Evolutionary conservation across 2,329 filamentous ascomycete species (phyloP), one percentile per base, ranked within the genome.

Genomic region (Microsporum ferrugineum): DNA sequence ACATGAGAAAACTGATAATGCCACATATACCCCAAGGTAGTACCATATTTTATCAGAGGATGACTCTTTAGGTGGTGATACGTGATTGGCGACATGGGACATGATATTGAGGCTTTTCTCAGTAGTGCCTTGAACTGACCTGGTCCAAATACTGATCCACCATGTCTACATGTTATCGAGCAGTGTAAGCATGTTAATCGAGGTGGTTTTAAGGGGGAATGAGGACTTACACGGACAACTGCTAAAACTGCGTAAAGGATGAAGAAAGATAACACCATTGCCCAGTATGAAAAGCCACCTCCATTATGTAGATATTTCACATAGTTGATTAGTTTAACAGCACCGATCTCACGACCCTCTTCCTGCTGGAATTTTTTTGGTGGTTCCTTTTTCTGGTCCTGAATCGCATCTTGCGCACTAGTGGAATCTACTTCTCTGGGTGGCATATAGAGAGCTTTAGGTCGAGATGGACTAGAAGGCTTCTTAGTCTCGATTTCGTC

Each of bases 321-420:
- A 64, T 91, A 92, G n/a, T 91, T 80, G 5, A 78, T 77, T 27
- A 78, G 77, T 66, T 86, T 86, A 36, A 92, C 84, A 3, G 84
- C 81, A 0, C 89, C 89, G 59, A 81, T 81, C 69, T 89, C 87
- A 61, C 85, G 81, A n/a, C 76, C 77, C 71, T 94, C 89, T 2
- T 90, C 88, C 68, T 90, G 85, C 31, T 88, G 82, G 65, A 91
- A 92, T 71, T 89, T 87, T 65, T 84, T 84, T 0, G 84, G 80
- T 4, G 71, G 62, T 17, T 67, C 62, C 53, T 68, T 61, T 47
- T 64, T 60, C 17, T 53, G 57, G 2, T 60, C 8, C 29, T 49
- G 60, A 59, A 63, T 58, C 43, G 61, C 58, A 61, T 33, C 12
- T 60, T 62, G 34, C 5, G 23, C 38, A 59, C 62, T 23, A 10